phyloP scores from a whole-genome alignment of 169 alveolate species.

The Eimeria zaria region DNA sequence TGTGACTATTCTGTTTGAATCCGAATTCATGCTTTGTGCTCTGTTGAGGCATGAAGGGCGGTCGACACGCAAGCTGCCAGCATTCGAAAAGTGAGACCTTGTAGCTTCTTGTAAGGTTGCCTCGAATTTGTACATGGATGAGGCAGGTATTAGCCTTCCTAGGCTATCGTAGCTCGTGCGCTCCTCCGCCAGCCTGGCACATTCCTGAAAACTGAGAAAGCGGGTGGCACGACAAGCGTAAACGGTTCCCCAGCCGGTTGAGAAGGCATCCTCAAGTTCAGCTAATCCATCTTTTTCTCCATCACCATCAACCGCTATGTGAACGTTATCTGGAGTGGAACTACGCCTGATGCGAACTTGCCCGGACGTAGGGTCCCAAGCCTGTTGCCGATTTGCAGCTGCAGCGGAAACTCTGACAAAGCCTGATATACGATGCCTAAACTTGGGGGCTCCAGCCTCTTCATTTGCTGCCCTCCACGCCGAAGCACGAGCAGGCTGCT shows the following conservation, averaged over 20 bases:
- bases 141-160: background rate
- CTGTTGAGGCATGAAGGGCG: background rate
- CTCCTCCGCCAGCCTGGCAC: slow-evolving; percentile 39
- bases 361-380: background rate
- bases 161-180: slow-evolving; percentile 47
- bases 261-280: background rate
- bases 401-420: background rate
- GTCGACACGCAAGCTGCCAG: background rate
- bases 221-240: slow-evolving; percentile 62
- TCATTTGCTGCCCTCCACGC: slow-evolving; percentile 20
- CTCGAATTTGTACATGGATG: slow-evolving; percentile 8
- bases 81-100: background rate
- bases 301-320: background rate
- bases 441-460: background rate
- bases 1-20: slow-evolving; percentile 14
- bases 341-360: background rate
- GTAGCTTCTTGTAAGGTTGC: slow-evolving; percentile 25
- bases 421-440: slow-evolving; percentile 6
- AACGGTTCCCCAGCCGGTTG: slow-evolving; percentile 64
- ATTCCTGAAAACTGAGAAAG: slow-evolving; percentile 47
- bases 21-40: background rate
- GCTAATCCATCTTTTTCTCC: slow-evolving; percentile 8
- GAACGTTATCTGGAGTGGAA: background rate
- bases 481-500: slow-evolving; percentile 16
- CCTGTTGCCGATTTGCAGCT: slow-evolving; percentile 14